A percentile compares a stretch with the other conserved stretches of the same genome.
Conservation (phyloP, 2,329 filamentous ascomycete species). For the Pseudogymnoascus sp. region DNA sequence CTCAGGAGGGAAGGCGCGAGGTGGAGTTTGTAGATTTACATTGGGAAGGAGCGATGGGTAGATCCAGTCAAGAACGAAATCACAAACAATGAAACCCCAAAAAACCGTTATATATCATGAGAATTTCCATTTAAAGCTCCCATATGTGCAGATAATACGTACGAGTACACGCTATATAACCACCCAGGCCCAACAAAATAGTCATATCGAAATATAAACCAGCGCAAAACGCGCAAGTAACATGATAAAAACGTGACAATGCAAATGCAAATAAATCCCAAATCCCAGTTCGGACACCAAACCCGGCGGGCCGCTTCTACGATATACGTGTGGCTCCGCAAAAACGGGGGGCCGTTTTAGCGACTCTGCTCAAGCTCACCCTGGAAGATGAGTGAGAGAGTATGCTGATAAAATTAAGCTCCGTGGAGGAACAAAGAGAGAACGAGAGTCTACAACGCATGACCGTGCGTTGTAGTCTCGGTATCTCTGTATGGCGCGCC, state of each 20-base stretch:
- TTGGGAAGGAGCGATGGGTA: not conserved
- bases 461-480: not conserved
- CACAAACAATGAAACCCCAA: not conserved
- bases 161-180: constrained; percentile 7
- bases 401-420: not conserved
- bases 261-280: not conserved
- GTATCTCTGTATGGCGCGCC: not conserved
- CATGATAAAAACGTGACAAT: not conserved
- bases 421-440: not conserved
- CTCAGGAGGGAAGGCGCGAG: not conserved
- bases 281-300: not conserved
- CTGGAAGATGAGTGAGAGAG: not conserved
- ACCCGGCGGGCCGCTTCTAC: constrained; percentile 5
- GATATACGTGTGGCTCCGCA: constrained; percentile 6
- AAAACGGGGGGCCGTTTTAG: constrained; percentile 3
- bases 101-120: not conserved
- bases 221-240: not conserved
- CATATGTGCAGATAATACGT: not conserved
- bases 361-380: not conserved
- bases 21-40: not conserved
- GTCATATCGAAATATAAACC: not conserved
- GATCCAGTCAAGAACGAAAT: not conserved
- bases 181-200: not conserved
- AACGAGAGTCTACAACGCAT: not conserved
- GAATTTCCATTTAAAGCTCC: not conserved